phyloP scores from a whole-genome alignment of 495 filamentous ascomycete species.

The Tetracladium setigerum region DNA sequence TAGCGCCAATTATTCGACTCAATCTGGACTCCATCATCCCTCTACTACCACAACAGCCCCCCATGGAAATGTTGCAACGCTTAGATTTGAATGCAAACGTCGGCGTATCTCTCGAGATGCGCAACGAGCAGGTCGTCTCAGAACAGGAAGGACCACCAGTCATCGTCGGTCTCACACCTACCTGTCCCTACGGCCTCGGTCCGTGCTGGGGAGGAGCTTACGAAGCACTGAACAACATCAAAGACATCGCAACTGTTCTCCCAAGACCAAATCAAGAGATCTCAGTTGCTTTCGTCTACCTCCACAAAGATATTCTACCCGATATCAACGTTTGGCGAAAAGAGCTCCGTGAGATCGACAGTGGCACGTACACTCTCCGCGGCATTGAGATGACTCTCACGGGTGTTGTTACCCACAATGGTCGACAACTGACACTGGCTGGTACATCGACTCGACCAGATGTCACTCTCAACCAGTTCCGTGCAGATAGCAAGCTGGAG shows the following conservation, averaged over 20 bases:
- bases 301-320: slow-evolving; percentile 14
- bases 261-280: slow-evolving; percentile 11
- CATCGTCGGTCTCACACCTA: slow-evolving; percentile 15
- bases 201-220: slow-evolving; percentile 17
- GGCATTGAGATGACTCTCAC: slow-evolving; percentile 18
- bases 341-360: slow-evolving; percentile 9
- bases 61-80: not conserved
- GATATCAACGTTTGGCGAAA: slow-evolving; percentile 17
- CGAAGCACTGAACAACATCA: slow-evolving; percentile 15
- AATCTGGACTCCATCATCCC: not conserved
- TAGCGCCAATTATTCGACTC: slow-evolving; percentile 6
- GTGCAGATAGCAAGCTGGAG: slow-evolving; percentile 14
- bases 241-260: slow-evolving; percentile 11
- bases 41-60: not conserved
- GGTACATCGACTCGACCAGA: slow-evolving; percentile 11
- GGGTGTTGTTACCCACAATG: slow-evolving; percentile 14
- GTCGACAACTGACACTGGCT: slow-evolving; percentile 12
- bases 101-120: slow-evolving; percentile 10
- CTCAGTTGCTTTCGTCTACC: slow-evolving; percentile 18
- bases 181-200: slow-evolving; percentile 13
- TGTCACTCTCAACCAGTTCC: slow-evolving; percentile 9
- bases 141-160: slow-evolving; percentile 15
- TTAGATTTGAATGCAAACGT: slow-evolving; percentile 2
- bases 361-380: slow-evolving; percentile 12
- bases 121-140: slow-evolving; percentile 11